phyloP scores from a whole-genome alignment of 2,329 filamentous ascomycete species.

The Thielaviopsis punctulata region DNA sequence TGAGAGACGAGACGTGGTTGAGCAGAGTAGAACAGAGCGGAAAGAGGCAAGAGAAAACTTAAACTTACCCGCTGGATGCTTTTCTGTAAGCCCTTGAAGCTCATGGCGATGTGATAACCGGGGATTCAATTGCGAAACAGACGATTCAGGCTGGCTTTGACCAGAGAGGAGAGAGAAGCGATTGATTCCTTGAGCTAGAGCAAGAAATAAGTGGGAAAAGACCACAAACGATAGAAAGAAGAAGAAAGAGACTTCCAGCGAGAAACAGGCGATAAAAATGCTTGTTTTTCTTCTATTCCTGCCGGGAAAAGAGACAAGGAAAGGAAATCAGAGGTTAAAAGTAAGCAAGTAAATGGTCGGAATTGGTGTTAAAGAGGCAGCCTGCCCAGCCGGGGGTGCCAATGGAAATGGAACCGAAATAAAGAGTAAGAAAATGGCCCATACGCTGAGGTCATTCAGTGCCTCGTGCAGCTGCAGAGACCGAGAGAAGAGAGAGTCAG shows the following conservation, averaged over 20 bases:
- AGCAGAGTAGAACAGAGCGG: constrained; percentile 17
- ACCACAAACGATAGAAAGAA: background rate
- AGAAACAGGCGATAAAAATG: background rate
- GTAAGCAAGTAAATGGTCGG: background rate
- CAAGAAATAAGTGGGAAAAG: background rate
- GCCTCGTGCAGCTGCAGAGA: background rate
- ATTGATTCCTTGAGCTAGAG: background rate
- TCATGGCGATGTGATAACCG: constrained; percentile 49
- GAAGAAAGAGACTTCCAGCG: background rate
- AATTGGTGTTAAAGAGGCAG: constrained; percentile 4
- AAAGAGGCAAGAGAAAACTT: constrained; percentile 16
- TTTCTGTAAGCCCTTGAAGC: constrained; percentile 93
- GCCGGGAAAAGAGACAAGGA: background rate
- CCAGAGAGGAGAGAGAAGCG: background rate
- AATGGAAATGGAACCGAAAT: background rate
- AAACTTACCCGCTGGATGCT: constrained; percentile 60
- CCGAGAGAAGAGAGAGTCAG: background rate
- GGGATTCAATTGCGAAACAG: background rate
- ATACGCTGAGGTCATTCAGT: constrained; percentile 2
- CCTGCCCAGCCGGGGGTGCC: constrained; percentile 1
- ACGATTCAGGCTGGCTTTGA: background rate
- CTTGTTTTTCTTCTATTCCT: constrained; percentile 2
- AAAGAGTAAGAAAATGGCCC: background rate
- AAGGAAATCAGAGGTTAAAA: background rate
- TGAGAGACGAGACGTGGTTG: background rate